phyloP scores from a whole-genome alignment of 208 protist species.

The Leishmania lainsoni region DNA sequence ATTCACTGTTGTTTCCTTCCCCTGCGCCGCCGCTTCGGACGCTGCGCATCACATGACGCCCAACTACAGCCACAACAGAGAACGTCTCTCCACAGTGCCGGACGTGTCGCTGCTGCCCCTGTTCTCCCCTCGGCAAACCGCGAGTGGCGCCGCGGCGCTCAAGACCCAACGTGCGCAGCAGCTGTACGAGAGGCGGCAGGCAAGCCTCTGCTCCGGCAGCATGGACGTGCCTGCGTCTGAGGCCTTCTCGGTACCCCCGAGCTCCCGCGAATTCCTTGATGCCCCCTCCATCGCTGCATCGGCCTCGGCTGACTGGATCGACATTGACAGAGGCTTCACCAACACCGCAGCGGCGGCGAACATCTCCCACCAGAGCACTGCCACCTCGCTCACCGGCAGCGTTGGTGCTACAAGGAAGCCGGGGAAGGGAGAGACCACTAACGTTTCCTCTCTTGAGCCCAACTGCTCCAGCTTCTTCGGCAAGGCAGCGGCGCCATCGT shows the following conservation, averaged over 20 bases:
- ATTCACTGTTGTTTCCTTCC: not conserved
- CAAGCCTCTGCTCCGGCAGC: not conserved
- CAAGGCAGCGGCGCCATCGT: not conserved
- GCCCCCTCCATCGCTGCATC: constrained; percentile 9
- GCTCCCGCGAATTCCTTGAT: constrained; percentile 13
- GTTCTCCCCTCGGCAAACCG: constrained; percentile 6
- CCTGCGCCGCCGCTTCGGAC: not conserved
- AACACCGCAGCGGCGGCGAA: not conserved
- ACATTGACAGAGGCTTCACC: not conserved
- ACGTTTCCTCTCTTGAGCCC: constrained; percentile 1
- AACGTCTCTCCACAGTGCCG: not conserved
- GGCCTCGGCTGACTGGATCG: not conserved
- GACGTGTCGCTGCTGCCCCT: constrained; percentile 3
- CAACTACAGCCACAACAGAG: not conserved
- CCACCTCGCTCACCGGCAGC: not conserved
- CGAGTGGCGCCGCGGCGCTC: not conserved
- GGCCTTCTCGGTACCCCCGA: constrained; percentile 14
- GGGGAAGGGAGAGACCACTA: not conserved
- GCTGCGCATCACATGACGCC: not conserved
- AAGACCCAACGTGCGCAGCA: constrained; percentile 8
- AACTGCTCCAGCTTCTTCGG: not conserved
- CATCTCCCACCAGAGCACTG: not conserved
- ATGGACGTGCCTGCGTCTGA: constrained; percentile 12
- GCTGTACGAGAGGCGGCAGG: constrained; percentile 2
- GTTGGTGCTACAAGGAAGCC: not conserved